Evolutionary conservation across 1,139 yeast genomes (phyloP).

Genomic region (Geotrichum cucujoidarum): DNA sequence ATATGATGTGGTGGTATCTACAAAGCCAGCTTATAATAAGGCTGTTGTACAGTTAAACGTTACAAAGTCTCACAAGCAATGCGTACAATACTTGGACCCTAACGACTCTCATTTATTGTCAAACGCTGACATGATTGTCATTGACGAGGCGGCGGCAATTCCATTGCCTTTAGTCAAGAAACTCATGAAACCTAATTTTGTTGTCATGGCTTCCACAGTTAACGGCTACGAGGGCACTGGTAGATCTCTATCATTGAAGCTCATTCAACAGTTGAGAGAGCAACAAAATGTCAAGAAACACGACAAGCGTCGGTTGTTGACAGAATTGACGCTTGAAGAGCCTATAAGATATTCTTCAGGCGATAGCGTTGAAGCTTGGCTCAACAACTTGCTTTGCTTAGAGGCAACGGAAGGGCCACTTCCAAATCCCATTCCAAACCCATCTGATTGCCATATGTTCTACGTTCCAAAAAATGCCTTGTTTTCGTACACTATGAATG

Average conservation of each 20-base stretch:
- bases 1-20: slow-evolving; percentile 92
- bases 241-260: slow-evolving; percentile 84
- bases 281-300: slow-evolving; percentile 50
- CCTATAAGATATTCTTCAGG: slow-evolving; percentile 99
- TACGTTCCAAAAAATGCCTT: slow-evolving; percentile 89
- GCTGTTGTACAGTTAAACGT: slow-evolving; percentile 95
- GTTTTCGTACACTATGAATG: slow-evolving; percentile 92
- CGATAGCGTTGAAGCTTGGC: slow-evolving; percentile 93
- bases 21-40: slow-evolving; percentile 87
- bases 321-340: slow-evolving; percentile 83
- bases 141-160: slow-evolving; percentile 98
- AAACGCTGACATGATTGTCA: slow-evolving; percentile 94
- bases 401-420: slow-evolving; percentile 64
- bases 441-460: slow-evolving; percentile 82
- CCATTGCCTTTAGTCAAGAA: slow-evolving; percentile 90
- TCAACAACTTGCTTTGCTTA: slow-evolving; percentile 81
- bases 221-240: slow-evolving; percentile 99
- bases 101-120: slow-evolving; percentile 85
- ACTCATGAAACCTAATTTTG: slow-evolving; percentile 86
- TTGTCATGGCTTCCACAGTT: slow-evolving; percentile 96
- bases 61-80: slow-evolving; percentile 89
- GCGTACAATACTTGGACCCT: slow-evolving; percentile 93
- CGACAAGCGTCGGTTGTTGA: slow-evolving; percentile 50
- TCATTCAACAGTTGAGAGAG: slow-evolving; percentile 84
- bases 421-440: slow-evolving; percentile 85